phyloP scores from a whole-genome alignment of 139 green algal species.

The Chlorella vulgaris region DNA sequence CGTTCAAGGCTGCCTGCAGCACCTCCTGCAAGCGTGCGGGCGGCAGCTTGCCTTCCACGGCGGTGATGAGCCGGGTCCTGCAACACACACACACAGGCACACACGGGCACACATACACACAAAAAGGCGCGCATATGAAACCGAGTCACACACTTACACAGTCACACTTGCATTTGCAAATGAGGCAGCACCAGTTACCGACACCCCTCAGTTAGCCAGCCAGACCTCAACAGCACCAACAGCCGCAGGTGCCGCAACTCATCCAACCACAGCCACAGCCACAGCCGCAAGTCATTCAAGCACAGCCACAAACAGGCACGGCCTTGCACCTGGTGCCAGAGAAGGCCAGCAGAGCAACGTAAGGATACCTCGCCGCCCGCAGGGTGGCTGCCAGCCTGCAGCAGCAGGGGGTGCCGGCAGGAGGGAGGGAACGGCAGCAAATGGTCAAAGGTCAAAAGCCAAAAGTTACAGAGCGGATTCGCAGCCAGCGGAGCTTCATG shows the following conservation, averaged over 20 bases:
- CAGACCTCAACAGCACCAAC: no score
- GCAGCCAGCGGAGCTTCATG: no score
- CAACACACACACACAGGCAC: not conserved
- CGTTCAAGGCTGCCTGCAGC: constrained; percentile 25
- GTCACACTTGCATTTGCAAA: no score
- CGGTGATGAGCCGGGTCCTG: constrained; percentile 59
- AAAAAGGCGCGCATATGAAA: no score
- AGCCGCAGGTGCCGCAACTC: not conserved
- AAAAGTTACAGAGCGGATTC: no score
- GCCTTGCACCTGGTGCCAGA: constrained; percentile 33
- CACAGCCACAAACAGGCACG: no score
- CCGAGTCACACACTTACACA: no score
- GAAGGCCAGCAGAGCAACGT: constrained; percentile 67
- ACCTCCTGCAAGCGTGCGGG: constrained; percentile 32
- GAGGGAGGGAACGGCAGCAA: not conserved
- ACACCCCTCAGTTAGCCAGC: no score
- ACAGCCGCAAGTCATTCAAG: not conserved
- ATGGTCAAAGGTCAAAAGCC: not conserved
- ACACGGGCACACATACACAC: no score
- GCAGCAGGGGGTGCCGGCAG: constrained; percentile 44
- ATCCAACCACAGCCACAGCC: no score
- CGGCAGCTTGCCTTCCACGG: constrained; percentile 41
- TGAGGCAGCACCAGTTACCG: no score
- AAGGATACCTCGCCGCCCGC: constrained; percentile 67
- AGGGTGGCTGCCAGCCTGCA: constrained; percentile 61